Conservation (phyloP, 73 alveolate species). For the Breviolum minutum region DNA sequence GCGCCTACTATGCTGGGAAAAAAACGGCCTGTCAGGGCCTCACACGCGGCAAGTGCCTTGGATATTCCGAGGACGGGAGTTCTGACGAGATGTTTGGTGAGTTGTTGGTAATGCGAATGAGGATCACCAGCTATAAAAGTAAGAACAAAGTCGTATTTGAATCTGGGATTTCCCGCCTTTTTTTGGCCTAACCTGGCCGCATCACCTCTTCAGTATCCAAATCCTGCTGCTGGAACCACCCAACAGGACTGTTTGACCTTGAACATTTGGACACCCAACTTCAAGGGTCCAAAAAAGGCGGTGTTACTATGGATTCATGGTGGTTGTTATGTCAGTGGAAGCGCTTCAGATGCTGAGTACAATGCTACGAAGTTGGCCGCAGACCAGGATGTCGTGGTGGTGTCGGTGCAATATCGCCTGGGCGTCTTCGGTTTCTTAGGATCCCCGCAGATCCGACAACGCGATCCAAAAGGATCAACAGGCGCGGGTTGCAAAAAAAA, state of each 20-base stretch:
- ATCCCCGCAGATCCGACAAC: conserved; percentile 1
- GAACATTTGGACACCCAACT: conserved; percentile 69
- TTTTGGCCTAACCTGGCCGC: too few species aligned
- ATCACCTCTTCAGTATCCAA: too few species aligned
- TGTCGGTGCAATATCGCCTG: conserved; percentile 78
- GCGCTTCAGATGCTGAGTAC: conserved; percentile 71
- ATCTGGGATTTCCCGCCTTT: too few species aligned
- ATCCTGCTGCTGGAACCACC: too few species aligned
- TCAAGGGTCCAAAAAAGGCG: neutral
- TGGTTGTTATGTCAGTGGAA: conserved; percentile 76
- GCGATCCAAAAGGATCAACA: conserved; percentile 71
- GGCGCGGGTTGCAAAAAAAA: neutral
- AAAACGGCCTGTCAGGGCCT: conserved; percentile 28
- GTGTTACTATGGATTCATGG: conserved; percentile 89
- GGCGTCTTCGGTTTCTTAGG: conserved; percentile 95
- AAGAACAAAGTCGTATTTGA: too few species aligned
- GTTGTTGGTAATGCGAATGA: too few species aligned
- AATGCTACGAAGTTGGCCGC: conserved; percentile 34
- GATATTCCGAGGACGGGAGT: conserved; percentile 90
- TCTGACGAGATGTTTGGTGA: too few species aligned
- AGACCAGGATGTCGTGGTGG: conserved; percentile 62
- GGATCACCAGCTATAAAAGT: too few species aligned
- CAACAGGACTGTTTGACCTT: conserved; percentile 37
- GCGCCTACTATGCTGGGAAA: conserved; percentile 41
- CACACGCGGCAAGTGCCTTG: conserved; percentile 67